Conservation (phyloP, 352 stramenopile genomes). For the Chrysophaeum taylorii region DNA sequence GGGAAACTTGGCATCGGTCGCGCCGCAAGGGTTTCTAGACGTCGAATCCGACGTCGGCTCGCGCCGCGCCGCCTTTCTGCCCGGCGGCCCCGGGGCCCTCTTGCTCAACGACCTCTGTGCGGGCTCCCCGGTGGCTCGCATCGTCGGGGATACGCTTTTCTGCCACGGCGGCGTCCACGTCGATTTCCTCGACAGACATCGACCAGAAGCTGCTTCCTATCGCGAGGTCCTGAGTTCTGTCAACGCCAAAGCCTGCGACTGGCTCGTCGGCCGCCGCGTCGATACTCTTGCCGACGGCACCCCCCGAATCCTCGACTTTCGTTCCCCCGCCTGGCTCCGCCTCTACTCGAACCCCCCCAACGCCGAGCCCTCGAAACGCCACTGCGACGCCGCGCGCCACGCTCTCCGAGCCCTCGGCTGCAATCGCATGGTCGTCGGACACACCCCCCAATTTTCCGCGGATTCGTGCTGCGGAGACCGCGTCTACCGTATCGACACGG, state of each 20-base stretch:
- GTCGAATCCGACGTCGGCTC: neutral
- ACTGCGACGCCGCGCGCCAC: neutral
- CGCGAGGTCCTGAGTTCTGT: neutral
- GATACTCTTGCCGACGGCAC: too few relatives aligned
- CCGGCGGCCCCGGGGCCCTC: neutral
- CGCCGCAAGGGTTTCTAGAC: neutral
- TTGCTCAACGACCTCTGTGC: neutral
- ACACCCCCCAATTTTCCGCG: neutral
- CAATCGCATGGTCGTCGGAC: constrained; percentile 2
- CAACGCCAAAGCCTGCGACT: neutral
- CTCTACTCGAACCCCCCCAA: neutral
- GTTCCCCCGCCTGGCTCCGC: neutral
- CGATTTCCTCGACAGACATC: neutral
- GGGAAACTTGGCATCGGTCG: neutral
- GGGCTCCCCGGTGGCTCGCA: neutral
- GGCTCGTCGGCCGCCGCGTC: neutral
- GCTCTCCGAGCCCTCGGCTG: neutral
- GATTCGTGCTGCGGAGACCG: neutral
- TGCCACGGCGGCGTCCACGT: constrained; percentile 7
- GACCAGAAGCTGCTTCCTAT: neutral
- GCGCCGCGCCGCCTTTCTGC: neutral
- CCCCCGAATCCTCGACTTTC: too few relatives aligned
- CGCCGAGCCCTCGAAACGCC: neutral
- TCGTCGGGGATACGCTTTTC: neutral
- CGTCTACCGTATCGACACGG: constrained; percentile 10